Conservation (phyloP, 108 stramenopile species). For the Conticribra weissflogii region DNA sequence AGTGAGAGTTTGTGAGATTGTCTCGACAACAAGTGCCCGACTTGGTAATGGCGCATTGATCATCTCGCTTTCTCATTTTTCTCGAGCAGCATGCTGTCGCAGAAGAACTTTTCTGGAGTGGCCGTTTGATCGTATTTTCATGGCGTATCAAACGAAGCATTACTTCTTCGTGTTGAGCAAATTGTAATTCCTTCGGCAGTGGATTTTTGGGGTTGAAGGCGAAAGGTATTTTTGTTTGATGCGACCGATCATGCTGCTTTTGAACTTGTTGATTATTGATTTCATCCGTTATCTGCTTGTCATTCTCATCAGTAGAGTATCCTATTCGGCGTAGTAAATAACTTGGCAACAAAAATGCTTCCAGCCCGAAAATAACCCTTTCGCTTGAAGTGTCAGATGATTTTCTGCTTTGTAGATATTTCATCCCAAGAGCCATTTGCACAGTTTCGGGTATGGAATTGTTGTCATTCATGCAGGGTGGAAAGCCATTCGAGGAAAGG, state of each 20-base stretch:
- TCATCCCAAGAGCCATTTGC: slow-evolving; percentile 27
- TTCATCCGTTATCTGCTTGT: no score
- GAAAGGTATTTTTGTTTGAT: not conserved
- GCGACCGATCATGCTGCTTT: not conserved
- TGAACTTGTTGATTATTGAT: not conserved
- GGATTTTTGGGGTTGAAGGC: not conserved
- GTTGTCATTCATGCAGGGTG: no score
- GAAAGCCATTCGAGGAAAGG: no score
- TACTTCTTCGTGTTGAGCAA: not conserved
- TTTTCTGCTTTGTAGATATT: not conserved
- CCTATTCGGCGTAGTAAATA: slow-evolving; percentile 27
- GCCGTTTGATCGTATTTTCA: no score
- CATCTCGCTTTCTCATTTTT: no score
- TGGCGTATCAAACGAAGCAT: not conserved
- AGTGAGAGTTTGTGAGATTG: no score
- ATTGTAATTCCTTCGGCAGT: not conserved
- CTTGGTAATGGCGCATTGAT: no score
- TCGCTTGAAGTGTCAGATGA: not conserved
- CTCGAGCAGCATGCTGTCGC: not conserved
- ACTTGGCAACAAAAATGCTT: slow-evolving; percentile 16
- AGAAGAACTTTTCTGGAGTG: not conserved
- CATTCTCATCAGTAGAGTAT: no score
- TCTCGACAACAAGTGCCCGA: no score
- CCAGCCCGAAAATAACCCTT: slow-evolving; percentile 19
- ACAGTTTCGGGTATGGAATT: slow-evolving; percentile 21